Percentiles rank a stretch among this genome's conserved stretches.
These are phyloP conservation scores for Xanthoconium separans DNA, from an alignment of 1,284 basidiomycete species.

Conservation along the genomic window DNA sequence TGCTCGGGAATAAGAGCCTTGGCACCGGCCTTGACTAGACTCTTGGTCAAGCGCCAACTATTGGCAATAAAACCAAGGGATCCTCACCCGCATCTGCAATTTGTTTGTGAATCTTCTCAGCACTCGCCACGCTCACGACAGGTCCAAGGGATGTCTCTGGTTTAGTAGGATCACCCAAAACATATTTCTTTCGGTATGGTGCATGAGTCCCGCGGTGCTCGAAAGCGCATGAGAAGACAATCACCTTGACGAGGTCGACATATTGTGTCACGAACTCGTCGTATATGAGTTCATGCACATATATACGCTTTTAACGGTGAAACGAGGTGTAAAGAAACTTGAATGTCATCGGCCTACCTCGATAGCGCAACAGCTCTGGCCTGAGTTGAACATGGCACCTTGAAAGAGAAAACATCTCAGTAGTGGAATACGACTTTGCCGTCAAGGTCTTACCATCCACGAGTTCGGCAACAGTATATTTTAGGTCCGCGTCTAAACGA, in stretches of 20 bases:
- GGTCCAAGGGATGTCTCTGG: constrained; percentile 82
- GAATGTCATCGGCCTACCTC: constrained; percentile 50
- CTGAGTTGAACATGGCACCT: constrained; percentile 95
- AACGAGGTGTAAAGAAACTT: not conserved
- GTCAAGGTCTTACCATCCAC: constrained; percentile 65
- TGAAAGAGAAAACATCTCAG: not conserved
- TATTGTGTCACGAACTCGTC: constrained; percentile 80
- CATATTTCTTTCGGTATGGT: constrained; percentile 54
- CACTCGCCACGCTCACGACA: constrained; percentile 85
- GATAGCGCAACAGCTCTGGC: constrained; percentile 88
- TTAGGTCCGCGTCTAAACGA: constrained; percentile 79
- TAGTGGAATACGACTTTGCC: not conserved
- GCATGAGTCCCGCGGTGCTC: not conserved
- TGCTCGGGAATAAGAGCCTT: constrained; percentile 72
- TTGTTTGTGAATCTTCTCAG: constrained; percentile 82
- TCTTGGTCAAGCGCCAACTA: not conserved
- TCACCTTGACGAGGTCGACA: constrained; percentile 71
- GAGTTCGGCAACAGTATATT: constrained; percentile 81
- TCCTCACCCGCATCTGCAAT: constrained; percentile 72
- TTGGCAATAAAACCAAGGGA: not conserved
- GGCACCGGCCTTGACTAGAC: constrained; percentile 73
- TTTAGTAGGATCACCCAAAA: constrained; percentile 82
- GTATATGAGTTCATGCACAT: constrained; percentile 85
- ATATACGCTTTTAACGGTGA: constrained; percentile 68
- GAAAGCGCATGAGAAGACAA: not conserved